These are phyloP conservation scores for Magnusiomyces starmeri DNA, from an alignment of 1,139 yeast genomes.

Conservation along the genomic window DNA sequence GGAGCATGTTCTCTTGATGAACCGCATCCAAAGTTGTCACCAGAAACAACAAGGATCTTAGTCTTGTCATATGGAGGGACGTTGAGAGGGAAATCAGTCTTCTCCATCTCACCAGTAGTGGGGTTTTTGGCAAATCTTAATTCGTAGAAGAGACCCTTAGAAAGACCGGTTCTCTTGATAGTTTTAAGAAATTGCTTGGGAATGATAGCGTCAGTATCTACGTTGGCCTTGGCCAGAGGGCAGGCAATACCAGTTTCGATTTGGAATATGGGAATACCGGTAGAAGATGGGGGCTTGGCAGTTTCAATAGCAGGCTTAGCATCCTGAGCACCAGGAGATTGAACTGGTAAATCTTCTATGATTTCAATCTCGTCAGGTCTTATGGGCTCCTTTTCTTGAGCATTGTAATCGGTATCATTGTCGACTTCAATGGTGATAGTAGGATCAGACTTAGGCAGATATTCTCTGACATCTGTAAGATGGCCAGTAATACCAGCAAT, in stretches of 20 bases:
- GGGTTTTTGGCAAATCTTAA: slow-evolving; percentile 65
- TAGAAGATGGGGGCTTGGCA: slow-evolving; percentile 35
- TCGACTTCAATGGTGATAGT: slow-evolving; percentile 48
- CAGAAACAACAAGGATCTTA: slow-evolving; percentile 80
- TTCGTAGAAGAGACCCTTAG: slow-evolving; percentile 83
- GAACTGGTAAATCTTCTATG: slow-evolving; percentile 23
- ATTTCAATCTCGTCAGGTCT: slow-evolving; percentile 27
- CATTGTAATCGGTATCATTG: slow-evolving; percentile 49
- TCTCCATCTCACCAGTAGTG: slow-evolving; percentile 61
- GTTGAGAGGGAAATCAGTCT: slow-evolving; percentile 84
- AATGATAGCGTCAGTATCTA: slow-evolving; percentile 96
- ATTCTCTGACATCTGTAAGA: slow-evolving; percentile 83
- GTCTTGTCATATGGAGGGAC: slow-evolving; percentile 74
- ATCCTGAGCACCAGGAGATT: slow-evolving; percentile 24
- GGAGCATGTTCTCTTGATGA: slow-evolving; percentile 99
- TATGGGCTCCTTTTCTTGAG: slow-evolving; percentile 61
- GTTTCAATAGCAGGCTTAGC: slow-evolving; percentile 24
- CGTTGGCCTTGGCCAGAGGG: slow-evolving; percentile 88
- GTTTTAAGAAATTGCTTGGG: slow-evolving; percentile 98
- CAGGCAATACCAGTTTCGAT: slow-evolving; percentile 83
- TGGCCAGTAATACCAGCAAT: slow-evolving; percentile 94
- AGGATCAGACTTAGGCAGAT: slow-evolving; percentile 57
- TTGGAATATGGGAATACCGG: slow-evolving; percentile 70
- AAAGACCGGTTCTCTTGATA: slow-evolving; percentile 91
- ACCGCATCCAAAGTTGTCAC: slow-evolving; percentile 98